Conservation (phyloP, 768 basidiomycete species). For the Mycena haematopus region DNA sequence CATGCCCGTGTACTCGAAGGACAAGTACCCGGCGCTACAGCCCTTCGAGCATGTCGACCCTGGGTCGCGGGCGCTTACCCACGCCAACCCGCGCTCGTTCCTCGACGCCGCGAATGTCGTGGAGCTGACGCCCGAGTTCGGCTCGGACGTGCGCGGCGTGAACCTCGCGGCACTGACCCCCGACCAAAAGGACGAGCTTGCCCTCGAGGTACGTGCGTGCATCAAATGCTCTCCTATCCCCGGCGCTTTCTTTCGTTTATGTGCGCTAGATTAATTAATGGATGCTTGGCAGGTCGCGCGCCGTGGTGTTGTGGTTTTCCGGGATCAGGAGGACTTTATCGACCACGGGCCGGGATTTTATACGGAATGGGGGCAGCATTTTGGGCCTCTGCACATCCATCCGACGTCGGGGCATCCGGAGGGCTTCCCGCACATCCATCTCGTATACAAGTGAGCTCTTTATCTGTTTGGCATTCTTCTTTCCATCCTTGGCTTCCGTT, state of each 20-base stretch:
- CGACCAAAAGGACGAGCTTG: constrained; percentile 71
- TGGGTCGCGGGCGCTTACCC: constrained; percentile 68
- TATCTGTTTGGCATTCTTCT: too few species aligned
- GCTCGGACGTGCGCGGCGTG: constrained; percentile 75
- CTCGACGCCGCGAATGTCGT: constrained; percentile 64
- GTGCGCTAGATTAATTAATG: constrained; percentile 11
- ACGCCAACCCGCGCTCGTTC: constrained; percentile 72
- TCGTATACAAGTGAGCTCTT: constrained; percentile 67
- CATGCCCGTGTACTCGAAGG: constrained; percentile 68
- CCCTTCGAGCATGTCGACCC: constrained; percentile 84
- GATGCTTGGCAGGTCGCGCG: constrained; percentile 59
- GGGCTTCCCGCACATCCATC: constrained; percentile 76
- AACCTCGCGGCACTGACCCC: constrained; percentile 66
- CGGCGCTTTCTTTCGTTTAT: constrained; percentile 28
- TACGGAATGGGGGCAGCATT: constrained; percentile 28
- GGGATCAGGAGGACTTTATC: constrained; percentile 79
- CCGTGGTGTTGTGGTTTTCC: constrained; percentile 76
- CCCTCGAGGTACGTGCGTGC: constrained; percentile 72
- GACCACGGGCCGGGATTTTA: constrained; percentile 71
- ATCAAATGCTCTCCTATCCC: too few species aligned
- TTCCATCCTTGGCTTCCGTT: too few species aligned
- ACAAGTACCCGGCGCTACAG: constrained; percentile 69
- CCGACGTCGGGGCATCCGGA: constrained; percentile 83
- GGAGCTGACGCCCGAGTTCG: constrained; percentile 77
- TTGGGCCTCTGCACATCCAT: constrained; percentile 68